Conservation (phyloP, 1,284 basidiomycete species). For the Fomitopsis betulina region DNA sequence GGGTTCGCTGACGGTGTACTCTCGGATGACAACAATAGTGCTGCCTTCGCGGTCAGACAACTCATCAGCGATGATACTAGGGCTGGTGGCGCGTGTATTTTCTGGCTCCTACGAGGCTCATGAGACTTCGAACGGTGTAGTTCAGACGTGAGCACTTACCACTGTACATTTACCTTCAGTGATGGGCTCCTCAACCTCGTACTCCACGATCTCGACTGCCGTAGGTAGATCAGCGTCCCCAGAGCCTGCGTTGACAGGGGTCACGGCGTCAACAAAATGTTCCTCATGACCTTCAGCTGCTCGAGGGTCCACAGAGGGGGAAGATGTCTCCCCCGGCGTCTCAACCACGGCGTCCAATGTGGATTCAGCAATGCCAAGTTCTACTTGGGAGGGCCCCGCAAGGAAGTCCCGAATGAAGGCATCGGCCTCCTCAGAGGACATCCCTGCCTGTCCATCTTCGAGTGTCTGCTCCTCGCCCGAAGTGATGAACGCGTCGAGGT, state of each 20-base stretch:
- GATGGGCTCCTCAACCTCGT: slow-evolving; percentile 24
- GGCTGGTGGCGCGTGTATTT: neutral
- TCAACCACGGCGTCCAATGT: neutral
- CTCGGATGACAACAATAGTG: neutral
- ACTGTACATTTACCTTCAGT: slow-evolving; percentile 22
- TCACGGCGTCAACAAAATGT: neutral
- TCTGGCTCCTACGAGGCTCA: slow-evolving; percentile 16
- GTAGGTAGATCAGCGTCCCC: slow-evolving; percentile 6
- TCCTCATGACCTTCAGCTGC: neutral
- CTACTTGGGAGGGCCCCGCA: neutral
- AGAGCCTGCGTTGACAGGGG: slow-evolving; percentile 6
- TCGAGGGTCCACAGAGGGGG: neutral
- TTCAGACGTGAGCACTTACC: slow-evolving; percentile 14
- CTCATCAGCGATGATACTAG: neutral
- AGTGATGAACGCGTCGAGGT: slow-evolving; percentile 15
- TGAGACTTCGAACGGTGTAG: neutral
- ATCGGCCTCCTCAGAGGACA: neutral
- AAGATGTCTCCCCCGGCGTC: neutral
- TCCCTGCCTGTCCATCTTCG: neutral
- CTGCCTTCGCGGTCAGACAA: neutral
- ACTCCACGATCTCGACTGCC: slow-evolving; percentile 8
- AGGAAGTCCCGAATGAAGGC: neutral
- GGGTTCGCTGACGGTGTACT: neutral
- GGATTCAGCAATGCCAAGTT: neutral
- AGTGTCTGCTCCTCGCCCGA: neutral